phyloP scores from a whole-genome alignment of 1,284 basidiomycete species.

The Taiwanofungus camphoratus region DNA sequence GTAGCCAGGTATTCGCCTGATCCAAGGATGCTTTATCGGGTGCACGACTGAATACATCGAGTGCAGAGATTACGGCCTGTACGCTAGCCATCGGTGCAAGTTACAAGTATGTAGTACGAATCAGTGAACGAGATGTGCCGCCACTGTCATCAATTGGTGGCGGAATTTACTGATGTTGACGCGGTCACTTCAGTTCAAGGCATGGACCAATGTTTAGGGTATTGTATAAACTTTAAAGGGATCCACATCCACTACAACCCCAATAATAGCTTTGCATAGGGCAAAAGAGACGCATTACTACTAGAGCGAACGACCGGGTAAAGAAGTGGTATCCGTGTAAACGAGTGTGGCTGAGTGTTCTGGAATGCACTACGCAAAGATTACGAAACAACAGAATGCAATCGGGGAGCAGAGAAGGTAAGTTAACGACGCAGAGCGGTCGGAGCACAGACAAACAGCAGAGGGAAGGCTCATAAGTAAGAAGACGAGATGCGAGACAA shows the following conservation, averaged over 20 bases:
- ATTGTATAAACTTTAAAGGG: conserved; percentile 24
- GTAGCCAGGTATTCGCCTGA: conserved; percentile 86
- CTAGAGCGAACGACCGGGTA: conserved; percentile 43
- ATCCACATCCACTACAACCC: conserved; percentile 29
- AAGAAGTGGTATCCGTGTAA: conserved; percentile 54
- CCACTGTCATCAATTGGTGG: too few species aligned
- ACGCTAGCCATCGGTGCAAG: conserved; percentile 29
- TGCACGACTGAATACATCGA: conserved; percentile 69
- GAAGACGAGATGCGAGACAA: not conserved
- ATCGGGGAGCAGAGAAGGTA: conserved; percentile 38
- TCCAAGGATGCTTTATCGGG: conserved; percentile 83
- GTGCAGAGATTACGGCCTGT: conserved; percentile 64
- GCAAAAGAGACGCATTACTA: conserved; percentile 28
- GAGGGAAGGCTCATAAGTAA: conserved; percentile 7
- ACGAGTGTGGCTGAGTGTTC: conserved; percentile 47
- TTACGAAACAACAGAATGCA: conserved; percentile 21
- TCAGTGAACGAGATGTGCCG: too few species aligned
- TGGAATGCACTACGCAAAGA: conserved; percentile 19
- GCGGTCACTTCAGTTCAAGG: too few species aligned
- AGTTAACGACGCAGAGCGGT: conserved; percentile 35
- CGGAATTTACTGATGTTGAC: too few species aligned
- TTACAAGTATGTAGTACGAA: too few species aligned
- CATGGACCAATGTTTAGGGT: conserved; percentile 40
- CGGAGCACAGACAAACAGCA: conserved; percentile 23
- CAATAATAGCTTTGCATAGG: conserved; percentile 30